These are phyloP conservation scores for Neodidymelliopsis sp. DNA, from an alignment of 2,329 filamentous ascomycete genomes.

Conservation along the genomic window DNA sequence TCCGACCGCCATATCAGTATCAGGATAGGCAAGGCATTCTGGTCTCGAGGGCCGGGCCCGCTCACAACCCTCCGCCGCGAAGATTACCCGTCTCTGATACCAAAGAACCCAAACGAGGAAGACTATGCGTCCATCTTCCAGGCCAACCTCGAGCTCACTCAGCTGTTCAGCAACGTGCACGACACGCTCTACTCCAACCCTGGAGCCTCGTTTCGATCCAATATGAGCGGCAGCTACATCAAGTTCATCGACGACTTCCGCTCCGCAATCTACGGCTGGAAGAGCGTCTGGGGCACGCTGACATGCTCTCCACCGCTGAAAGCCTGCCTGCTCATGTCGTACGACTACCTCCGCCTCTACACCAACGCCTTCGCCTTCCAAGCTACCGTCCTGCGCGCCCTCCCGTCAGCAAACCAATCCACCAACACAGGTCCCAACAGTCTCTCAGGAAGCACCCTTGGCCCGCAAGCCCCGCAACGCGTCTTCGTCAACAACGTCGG, in stretches of 20 bases:
- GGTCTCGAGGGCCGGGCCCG: slow-evolving; percentile 74
- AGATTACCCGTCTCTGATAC: slow-evolving; percentile 72
- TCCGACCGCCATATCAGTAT: slow-evolving; percentile 65
- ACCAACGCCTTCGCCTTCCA: slow-evolving; percentile 80
- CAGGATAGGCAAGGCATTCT: slow-evolving; percentile 74
- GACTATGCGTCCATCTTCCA: slow-evolving; percentile 74
- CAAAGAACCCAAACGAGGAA: slow-evolving; percentile 65
- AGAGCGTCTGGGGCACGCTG: slow-evolving; percentile 71
- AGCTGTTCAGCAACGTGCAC: slow-evolving; percentile 76
- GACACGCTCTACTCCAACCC: slow-evolving; percentile 77
- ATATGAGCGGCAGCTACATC: slow-evolving; percentile 75
- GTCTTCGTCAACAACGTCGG: slow-evolving; percentile 60
- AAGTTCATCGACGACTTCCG: slow-evolving; percentile 79
- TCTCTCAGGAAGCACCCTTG: not conserved
- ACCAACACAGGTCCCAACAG: slow-evolving; percentile 9
- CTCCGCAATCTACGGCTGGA: slow-evolving; percentile 73
- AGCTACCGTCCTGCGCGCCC: slow-evolving; percentile 64
- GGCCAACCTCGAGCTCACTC: slow-evolving; percentile 73
- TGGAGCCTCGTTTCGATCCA: slow-evolving; percentile 72
- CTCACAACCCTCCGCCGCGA: slow-evolving; percentile 69
- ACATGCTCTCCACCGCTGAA: slow-evolving; percentile 72
- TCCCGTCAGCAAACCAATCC: slow-evolving; percentile 40
- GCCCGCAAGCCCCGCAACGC: slow-evolving; percentile 40
- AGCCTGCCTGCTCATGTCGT: slow-evolving; percentile 71
- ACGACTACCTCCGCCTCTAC: slow-evolving; percentile 76